Conservation (phyloP, 2,329 filamentous ascomycete species). For the Aspergillus quadricinctus region DNA sequence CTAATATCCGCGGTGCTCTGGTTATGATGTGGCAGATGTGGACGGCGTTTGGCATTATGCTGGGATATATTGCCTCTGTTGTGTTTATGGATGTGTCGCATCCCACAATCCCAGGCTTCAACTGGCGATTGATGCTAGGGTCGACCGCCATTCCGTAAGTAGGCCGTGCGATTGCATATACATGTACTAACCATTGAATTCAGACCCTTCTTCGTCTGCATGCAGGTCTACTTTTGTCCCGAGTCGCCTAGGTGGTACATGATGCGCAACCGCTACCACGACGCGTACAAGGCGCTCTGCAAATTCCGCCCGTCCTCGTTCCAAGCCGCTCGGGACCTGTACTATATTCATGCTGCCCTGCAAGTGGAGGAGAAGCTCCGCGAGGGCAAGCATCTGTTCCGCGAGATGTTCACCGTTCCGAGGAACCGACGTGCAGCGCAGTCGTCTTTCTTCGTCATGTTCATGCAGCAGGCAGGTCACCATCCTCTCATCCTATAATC, state of each 20-base stretch:
- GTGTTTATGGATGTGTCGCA: conserved; percentile 39
- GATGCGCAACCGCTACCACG: conserved; percentile 41
- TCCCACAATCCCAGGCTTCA: conserved; percentile 39
- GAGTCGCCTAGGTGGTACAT: conserved; percentile 51
- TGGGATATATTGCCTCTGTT: conserved; percentile 48
- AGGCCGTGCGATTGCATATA: conserved; percentile 26
- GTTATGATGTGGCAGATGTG: conserved; percentile 53
- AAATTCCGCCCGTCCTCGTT: conserved; percentile 47
- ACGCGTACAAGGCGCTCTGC: conserved; percentile 48
- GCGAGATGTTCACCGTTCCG: conserved; percentile 58
- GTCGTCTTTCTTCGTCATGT: conserved; percentile 61
- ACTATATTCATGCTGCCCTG: conserved; percentile 57
- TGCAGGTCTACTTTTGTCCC: conserved; percentile 62
- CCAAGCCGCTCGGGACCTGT: conserved; percentile 54
- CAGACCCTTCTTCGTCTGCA: conserved; percentile 48
- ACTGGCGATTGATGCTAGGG: conserved; percentile 67
- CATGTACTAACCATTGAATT: background rate
- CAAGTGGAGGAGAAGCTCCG: conserved; percentile 55
- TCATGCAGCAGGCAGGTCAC: conserved; percentile 53
- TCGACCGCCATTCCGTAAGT: conserved; percentile 56
- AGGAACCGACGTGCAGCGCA: conserved; percentile 59
- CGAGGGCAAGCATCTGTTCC: conserved; percentile 49
- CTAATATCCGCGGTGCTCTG: conserved; percentile 47
- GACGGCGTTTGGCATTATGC: conserved; percentile 44
- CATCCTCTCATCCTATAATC: background rate